A percentile compares a stretch with the other conserved stretches of the same genome.
Evolutionary conservation across 2,329 filamentous ascomycete genomes (phyloP).

Genomic region (Purpureocillium takamizusanense): DNA sequence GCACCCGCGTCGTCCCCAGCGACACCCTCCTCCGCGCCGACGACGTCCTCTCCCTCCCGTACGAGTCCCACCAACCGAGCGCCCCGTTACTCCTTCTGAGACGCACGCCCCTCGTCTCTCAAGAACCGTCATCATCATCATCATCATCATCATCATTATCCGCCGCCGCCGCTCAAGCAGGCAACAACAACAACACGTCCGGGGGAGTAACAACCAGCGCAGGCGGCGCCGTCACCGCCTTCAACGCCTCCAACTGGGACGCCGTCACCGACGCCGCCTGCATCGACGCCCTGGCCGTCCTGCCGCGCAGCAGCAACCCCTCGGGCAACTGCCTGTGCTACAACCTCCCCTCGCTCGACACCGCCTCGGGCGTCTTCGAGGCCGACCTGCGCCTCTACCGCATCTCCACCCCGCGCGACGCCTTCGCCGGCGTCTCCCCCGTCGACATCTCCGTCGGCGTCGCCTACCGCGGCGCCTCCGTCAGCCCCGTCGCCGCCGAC

Average conservation of each 20-base stretch:
- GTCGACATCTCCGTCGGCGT: constrained; percentile 46
- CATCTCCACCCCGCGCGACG: constrained; percentile 48
- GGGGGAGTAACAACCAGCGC: neutral
- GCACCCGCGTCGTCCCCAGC: constrained; percentile 7
- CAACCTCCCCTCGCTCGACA: constrained; percentile 66
- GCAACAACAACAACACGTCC: constrained; percentile 7
- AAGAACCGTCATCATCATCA: too few relatives aligned
- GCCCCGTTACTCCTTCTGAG: constrained; percentile 6
- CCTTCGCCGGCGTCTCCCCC: constrained; percentile 41
- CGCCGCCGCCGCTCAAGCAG: neutral
- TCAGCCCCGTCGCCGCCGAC: constrained; percentile 16
- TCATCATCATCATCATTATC: neutral
- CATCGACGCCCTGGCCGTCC: constrained; percentile 39
- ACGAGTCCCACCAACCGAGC: constrained; percentile 8
- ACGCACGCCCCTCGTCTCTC: neutral
- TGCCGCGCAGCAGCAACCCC: constrained; percentile 57
- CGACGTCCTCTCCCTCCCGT: constrained; percentile 20
- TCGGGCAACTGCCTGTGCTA: constrained; percentile 76
- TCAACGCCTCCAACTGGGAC: constrained; percentile 50
- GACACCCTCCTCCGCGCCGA: constrained; percentile 15
- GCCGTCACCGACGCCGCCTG: constrained; percentile 49
- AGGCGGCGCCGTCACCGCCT: constrained; percentile 10
- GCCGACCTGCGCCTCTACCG: constrained; percentile 70
- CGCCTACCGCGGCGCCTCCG: constrained; percentile 41
- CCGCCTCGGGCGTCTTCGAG: constrained; percentile 59